These are phyloP conservation scores for Teratosphaeria destructans DNA, from an alignment of 2,329 filamentous ascomycete genomes.

Conservation along the genomic window DNA sequence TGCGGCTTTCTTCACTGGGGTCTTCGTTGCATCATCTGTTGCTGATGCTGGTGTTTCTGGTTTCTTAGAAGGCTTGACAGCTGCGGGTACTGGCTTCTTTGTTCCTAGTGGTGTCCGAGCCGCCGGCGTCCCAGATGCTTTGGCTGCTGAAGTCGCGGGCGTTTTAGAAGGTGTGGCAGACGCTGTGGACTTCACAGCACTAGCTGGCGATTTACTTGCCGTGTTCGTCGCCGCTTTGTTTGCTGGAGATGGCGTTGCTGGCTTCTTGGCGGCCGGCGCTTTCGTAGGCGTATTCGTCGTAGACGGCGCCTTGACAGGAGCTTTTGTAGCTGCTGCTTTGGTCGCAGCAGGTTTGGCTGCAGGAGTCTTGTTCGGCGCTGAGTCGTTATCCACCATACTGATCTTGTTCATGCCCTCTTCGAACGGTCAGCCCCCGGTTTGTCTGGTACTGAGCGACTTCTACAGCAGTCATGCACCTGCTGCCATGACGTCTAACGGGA, in stretches of 20 bases:
- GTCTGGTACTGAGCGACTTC: not conserved
- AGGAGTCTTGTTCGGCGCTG: slow-evolving; percentile 10
- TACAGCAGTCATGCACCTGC: not conserved
- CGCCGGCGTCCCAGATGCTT: slow-evolving; percentile 4
- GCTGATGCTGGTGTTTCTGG: slow-evolving; percentile 5
- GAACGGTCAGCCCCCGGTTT: not conserved
- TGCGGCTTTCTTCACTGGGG: slow-evolving; percentile 15
- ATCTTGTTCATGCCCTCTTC: slow-evolving; percentile 21
- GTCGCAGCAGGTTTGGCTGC: slow-evolving; percentile 13
- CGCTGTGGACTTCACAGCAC: not conserved
- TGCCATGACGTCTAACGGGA: not conserved
- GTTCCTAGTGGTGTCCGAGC: slow-evolving; percentile 6
- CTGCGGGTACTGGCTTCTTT: slow-evolving; percentile 13
- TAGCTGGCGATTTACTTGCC: not conserved
- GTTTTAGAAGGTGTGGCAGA: not conserved
- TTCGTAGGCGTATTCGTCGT: slow-evolving; percentile 10
- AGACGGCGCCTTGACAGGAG: slow-evolving; percentile 10
- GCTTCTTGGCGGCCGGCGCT: slow-evolving; percentile 4
- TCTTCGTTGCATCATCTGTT: slow-evolving; percentile 13
- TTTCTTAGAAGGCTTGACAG: slow-evolving; percentile 7
- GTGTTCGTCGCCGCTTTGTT: slow-evolving; percentile 7
- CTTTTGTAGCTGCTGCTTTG: slow-evolving; percentile 2
- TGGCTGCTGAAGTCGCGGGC: slow-evolving; percentile 5
- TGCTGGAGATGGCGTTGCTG: slow-evolving; percentile 5
- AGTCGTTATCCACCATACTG: slow-evolving; percentile 25